Evolutionary conservation across 768 basidiomycete genomes (phyloP), one percentile per base, ranked within the genome.

Genomic region (Termitomyces sp.): DNA sequence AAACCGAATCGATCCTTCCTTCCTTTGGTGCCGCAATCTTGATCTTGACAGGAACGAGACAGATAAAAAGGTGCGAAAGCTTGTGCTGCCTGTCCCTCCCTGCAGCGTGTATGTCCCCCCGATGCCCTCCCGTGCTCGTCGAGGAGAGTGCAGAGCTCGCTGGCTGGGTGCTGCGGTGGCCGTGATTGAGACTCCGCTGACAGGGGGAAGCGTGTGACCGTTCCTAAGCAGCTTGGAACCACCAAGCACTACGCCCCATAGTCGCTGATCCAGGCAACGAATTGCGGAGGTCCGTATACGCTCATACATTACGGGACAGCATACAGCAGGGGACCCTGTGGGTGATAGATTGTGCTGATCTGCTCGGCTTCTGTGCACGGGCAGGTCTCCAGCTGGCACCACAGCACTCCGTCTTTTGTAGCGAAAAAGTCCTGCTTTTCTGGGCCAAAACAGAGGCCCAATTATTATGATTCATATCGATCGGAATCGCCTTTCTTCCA

Each of bases 401-500:
- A 49, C 39, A 28, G 2, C 28, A 28, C 28, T n/a, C 28, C 28
- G 28, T 28, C 28, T 46, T n/a, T 44, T 40, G 16, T 44, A 8
- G 20, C 45, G 20, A 22, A 46, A 40, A 46, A 44, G 3, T 18
- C 8, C 18, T 44, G 45, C n/a, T n/a, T n/a, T n/a, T n/a, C n/a
- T n/a, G n/a, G n/a, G n/a, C n/a, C n/a, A n/a, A n/a, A n/a, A n/a
- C n/a, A n/a, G n/a, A n/a, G n/a, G n/a, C n/a, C n/a, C 51, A 60
- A 33, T n/a, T n/a, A 63, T 58, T 68, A 83, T 83, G 81, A 80
- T 83, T 74, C 78, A 80, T 74, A 75, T 83, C 75, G 81, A 83
- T 82, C 81, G 74, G 67, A 79, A 78, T 74, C 78, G 74, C 69
- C 74, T 75, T 67, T 70, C 71, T 38, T 65, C 69, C 51, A 62